Evolutionary conservation across 805 yeast genomes (phyloP).

Genomic region (Maudiozyma pseudohumilis): DNA sequence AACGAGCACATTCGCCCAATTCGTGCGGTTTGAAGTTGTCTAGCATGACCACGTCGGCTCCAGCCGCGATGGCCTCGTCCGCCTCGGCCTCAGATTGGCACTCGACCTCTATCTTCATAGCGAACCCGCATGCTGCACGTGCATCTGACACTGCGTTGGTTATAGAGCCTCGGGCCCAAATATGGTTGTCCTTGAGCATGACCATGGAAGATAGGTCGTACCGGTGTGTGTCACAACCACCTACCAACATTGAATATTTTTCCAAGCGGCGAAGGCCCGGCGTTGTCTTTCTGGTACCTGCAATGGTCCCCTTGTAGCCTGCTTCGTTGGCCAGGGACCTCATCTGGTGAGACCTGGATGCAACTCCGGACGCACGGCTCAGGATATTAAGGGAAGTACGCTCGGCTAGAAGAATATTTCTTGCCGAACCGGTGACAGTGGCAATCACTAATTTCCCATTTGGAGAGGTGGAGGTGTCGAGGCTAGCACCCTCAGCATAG

Average conservation of each 20-base stretch:
- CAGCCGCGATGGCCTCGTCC: conserved; percentile 83
- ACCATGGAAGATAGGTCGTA: conserved; percentile 90
- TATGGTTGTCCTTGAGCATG: conserved; percentile 91
- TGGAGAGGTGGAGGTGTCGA: conserved; percentile 31
- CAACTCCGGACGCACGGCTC: conserved; percentile 79
- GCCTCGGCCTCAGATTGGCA: conserved; percentile 82
- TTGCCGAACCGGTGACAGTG: conserved; percentile 67
- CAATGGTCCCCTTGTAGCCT: conserved; percentile 76
- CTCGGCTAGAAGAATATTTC: conserved; percentile 71
- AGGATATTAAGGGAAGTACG: conserved; percentile 75
- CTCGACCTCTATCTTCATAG: conserved; percentile 87
- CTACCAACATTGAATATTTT: conserved; percentile 89
- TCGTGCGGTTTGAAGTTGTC: conserved; percentile 72
- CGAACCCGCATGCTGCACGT: conserved; percentile 73
- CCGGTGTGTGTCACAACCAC: conserved; percentile 89
- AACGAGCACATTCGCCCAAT: conserved; percentile 53
- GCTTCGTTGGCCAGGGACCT: conserved; percentile 49
- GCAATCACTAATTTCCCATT: conserved; percentile 65
- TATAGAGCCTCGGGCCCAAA: conserved; percentile 88
- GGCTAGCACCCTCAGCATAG: conserved; percentile 54
- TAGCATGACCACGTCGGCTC: conserved; percentile 92
- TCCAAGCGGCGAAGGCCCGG: conserved; percentile 86
- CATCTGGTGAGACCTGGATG: conserved; percentile 58
- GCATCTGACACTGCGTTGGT: conserved; percentile 75
- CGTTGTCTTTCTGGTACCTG: conserved; percentile 96